A percentile compares a stretch with the other conserved stretches of the same genome.
Evolutionary conservation across 306 rosid genomes (phyloP).

Genomic region (Cicer arietinum): DNA sequence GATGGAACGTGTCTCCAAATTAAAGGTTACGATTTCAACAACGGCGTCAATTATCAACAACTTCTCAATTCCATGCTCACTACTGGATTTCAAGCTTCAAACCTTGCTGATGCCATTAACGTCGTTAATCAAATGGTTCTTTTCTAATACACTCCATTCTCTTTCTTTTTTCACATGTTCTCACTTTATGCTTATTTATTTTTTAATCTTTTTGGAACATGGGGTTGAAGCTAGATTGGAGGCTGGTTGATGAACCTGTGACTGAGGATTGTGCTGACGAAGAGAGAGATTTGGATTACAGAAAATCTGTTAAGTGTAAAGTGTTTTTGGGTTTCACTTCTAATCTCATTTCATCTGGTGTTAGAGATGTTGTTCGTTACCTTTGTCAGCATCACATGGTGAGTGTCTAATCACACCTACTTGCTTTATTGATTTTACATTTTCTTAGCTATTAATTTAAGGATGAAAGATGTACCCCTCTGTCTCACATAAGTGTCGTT

Average conservation of each 20-base stretch:
- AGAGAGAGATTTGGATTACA: constrained; percentile 57
- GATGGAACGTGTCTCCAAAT: constrained; percentile 63
- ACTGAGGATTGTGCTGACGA: constrained; percentile 61
- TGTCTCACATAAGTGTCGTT: no score
- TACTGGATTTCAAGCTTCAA: constrained; percentile 93
- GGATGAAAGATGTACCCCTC: no score
- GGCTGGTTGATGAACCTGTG: constrained; percentile 71
- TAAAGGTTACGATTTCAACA: constrained; percentile 86
- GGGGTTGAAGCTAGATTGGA: constrained; percentile 87
- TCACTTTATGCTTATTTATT: constrained; percentile 10
- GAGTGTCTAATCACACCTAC: constrained; percentile 21
- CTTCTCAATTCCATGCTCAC: constrained; percentile 67
- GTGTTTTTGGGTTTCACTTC: constrained; percentile 94
- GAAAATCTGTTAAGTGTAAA: constrained; percentile 70
- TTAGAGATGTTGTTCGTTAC: constrained; percentile 81
- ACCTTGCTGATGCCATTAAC: constrained; percentile 78
- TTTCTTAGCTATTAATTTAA: background rate
- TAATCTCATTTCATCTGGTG: constrained; percentile 91
- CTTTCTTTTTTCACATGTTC: background rate
- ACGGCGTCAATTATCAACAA: constrained; percentile 65
- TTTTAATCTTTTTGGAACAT: constrained; percentile 35
- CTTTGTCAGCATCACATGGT: constrained; percentile 90
- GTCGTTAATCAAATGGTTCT: constrained; percentile 81
- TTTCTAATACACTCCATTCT: background rate
- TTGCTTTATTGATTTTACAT: background rate